Percentiles rank a stretch among this genome's conserved stretches.
Evolutionary conservation across 139 green algal genomes (phyloP).

Genomic region (Trebouxia sp.): DNA sequence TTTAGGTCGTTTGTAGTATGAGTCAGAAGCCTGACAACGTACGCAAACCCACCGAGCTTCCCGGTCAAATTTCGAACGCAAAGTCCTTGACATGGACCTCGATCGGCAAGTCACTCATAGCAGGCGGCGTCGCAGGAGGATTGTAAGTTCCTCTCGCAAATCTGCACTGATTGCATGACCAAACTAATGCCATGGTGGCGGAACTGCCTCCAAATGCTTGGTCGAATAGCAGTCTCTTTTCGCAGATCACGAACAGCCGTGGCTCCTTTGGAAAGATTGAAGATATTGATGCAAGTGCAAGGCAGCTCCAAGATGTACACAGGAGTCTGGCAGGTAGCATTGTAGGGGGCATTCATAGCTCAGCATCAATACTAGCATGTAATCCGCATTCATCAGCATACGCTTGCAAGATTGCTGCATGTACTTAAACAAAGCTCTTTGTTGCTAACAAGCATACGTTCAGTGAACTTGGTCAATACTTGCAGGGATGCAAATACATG

Average conservation of each 20-base stretch:
- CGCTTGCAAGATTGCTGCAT: no score
- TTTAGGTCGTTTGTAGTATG: conserved; percentile 18
- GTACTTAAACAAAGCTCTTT: neutral
- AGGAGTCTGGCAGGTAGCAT: conserved; percentile 84
- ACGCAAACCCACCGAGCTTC: conserved; percentile 14
- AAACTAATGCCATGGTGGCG: neutral
- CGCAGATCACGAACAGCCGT: conserved; percentile 96
- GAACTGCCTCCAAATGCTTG: neutral
- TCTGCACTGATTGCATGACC: neutral
- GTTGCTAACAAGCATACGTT: no score
- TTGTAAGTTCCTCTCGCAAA: conserved; percentile 69
- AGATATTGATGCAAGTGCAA: conserved; percentile 98
- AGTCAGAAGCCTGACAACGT: conserved; percentile 16
- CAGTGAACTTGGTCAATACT: neutral
- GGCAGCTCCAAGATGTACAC: conserved; percentile 91
- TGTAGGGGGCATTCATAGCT: no score
- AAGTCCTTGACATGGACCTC: conserved; percentile 32
- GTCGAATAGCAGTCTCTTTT: neutral
- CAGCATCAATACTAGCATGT: no score
- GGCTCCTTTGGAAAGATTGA: conserved; percentile 94
- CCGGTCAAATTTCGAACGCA: conserved; percentile 9
- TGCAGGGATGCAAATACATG: conserved; percentile 59
- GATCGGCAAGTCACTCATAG: conserved; percentile 82
- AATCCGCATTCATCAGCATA: no score
- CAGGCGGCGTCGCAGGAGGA: conserved; percentile 88